Base-by-base conservation (phyloP, 306 rosid genomes). In the Vigna reflexopilosa region DNA sequence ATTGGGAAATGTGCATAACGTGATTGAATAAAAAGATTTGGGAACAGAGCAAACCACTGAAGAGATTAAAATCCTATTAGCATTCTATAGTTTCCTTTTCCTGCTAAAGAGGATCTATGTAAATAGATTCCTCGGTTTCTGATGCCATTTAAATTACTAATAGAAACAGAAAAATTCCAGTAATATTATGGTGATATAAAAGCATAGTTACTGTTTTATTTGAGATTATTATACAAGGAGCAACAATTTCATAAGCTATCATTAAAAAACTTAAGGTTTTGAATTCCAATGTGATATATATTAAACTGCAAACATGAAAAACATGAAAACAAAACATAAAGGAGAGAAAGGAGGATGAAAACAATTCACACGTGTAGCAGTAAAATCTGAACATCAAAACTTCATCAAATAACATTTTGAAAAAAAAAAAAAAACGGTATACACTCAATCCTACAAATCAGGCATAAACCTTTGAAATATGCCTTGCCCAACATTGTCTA, bases 401-500 rank as follows among this genome's bases (percentile, higher is more conserved):
- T 44, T 19, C 61, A 47, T 69, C 13, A 62, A 51, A 48, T 22
- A 71, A 36, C 56, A 68, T 32, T 49, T 49, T 50, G n/a, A 17
- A 50, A 70, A 36, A 49, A 1, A 40, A 40, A 40, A 1, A 40
- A 22, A 40, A 40, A 26, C 0, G 28, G 28, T 26, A 26, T 26
- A 26, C 28, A 26, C 28, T 26, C 28, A 26, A 67, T 81, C 77
- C 82, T 55, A 85, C 14, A 57, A 73, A 84, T 83, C 58, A 59
- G 70, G 80, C 66, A 86, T 56, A 72, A 85, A 94, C 98, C 98
- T 94, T 74, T 84, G 91, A 77, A 94, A 87, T 78, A 94, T 78
- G 81, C 85, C 91, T 20, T 89, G 97, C 76, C 92, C 98, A 85
- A 92, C 92, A 87, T 82, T 92, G 84, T 94, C 97, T 78, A 94